Percentiles rank a stretch among this genome's conserved stretches.
These are phyloP conservation scores for Ceratocystis lukuohia DNA, from an alignment of 2,329 filamentous ascomycete genomes.

Conservation along the genomic window DNA sequence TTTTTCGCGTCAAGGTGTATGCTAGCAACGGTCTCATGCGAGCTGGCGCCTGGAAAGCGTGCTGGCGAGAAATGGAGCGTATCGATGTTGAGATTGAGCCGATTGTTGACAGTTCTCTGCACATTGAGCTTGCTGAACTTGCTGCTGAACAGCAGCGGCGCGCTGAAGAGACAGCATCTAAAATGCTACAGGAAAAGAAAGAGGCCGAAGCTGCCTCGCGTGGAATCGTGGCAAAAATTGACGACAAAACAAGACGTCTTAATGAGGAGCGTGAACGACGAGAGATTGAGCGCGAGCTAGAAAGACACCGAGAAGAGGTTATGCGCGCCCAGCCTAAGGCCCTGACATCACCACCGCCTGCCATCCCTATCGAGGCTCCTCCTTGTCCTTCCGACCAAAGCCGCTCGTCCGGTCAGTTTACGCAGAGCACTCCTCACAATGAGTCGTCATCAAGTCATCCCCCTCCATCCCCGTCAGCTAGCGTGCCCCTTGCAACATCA, in stretches of 20 bases:
- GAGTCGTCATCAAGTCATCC: neutral
- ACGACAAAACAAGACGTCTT: constrained; percentile 9
- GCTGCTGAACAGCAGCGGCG: constrained; percentile 34
- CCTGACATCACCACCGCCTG: constrained; percentile 19
- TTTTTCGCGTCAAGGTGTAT: constrained; percentile 76
- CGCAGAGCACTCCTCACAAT: neutral
- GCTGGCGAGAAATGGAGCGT: constrained; percentile 97
- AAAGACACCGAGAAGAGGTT: constrained; percentile 11
- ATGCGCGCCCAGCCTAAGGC: constrained; percentile 8
- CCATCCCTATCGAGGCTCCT: constrained; percentile 18
- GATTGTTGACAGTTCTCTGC: constrained; percentile 45
- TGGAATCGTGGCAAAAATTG: constrained; percentile 14
- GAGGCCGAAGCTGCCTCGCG: constrained; percentile 23
- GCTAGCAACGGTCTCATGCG: constrained; percentile 91
- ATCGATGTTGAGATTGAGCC: constrained; percentile 87
- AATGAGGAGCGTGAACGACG: constrained; percentile 15
- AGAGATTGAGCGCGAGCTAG: constrained; percentile 7
- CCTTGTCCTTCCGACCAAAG: constrained; percentile 10
- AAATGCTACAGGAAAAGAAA: constrained; percentile 28
- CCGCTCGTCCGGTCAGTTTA: neutral
- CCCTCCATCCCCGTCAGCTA: neutral
- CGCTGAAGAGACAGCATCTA: constrained; percentile 27
- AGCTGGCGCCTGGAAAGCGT: constrained; percentile 80
- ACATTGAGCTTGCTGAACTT: constrained; percentile 47
- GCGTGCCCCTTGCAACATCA: constrained; percentile 20